These are phyloP conservation scores for Hyphodiscus sp. DNA, from an alignment of 2,329 filamentous ascomycete genomes.

Conservation along the genomic window DNA sequence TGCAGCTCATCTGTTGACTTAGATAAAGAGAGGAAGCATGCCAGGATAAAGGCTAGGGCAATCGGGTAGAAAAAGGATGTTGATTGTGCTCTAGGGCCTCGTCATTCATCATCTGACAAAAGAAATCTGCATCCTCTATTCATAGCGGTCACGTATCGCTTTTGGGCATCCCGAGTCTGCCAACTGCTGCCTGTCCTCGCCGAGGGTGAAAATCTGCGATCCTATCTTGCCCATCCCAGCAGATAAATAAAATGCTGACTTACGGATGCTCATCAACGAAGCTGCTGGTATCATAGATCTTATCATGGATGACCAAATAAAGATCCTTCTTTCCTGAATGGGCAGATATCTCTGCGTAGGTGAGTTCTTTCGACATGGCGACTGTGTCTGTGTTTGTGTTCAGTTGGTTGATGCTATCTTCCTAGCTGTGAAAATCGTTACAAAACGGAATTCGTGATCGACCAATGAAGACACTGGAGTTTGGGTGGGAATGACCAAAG, in stretches of 20 bases:
- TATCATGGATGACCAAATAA: constrained; percentile 88
- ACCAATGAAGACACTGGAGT: not conserved
- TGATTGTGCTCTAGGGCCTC: not conserved
- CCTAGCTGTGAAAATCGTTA: not conserved
- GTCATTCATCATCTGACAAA: not conserved
- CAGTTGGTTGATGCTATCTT: constrained; percentile 19
- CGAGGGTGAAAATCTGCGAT: not conserved
- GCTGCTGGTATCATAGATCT: constrained; percentile 83
- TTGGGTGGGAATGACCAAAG: not conserved
- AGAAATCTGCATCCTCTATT: not conserved
- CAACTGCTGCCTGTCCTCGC: not conserved
- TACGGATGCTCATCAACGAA: constrained; percentile 97
- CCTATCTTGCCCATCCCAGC: not conserved
- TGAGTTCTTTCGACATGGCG: constrained; percentile 54
- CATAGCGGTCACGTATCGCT: not conserved
- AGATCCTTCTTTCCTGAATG: constrained; percentile 94
- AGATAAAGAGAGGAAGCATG: not conserved
- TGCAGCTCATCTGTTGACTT: not conserved
- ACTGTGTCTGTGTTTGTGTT: not conserved
- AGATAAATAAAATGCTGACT: constrained; percentile 32
- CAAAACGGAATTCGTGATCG: not conserved
- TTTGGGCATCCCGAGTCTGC: not conserved
- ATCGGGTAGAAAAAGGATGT: not conserved
- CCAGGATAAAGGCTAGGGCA: constrained; percentile 10
- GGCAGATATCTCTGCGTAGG: constrained; percentile 72